Evolutionary conservation across 192 early-diverging fungal genomes (phyloP), one percentile per base, ranked within the genome.

Genomic region (Neocallimastix lanati): DNA sequence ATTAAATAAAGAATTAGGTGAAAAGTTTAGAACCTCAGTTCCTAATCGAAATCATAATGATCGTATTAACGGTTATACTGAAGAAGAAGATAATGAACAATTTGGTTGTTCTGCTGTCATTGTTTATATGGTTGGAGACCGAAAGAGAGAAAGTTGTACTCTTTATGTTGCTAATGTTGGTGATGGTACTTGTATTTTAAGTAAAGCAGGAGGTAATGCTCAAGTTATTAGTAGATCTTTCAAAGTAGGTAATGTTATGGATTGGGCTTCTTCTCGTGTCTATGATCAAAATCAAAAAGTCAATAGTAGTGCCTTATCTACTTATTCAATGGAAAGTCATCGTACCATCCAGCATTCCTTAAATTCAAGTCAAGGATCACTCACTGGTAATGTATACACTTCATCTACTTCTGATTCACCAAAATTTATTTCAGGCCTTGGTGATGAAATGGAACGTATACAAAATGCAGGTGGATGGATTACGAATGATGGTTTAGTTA

Each of bases 111-210:
- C 94, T 0, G 94, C 93, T 4, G 83, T 93, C 28, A 87, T 96
- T 2, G 91, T 90, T 2, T 96, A 94, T 81, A 88, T 96, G 77
- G 86, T 89, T 37, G 92, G 93, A 18, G 78, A 50, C 27, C 29
- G 67, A 29, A 35, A 78, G 15, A 76, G 77, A 28, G 83, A 67
- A 38, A 84, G 76, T 50, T 85, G 84, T 81, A 92, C 86, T 28
- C 83, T 95, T 77, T 95, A 95, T 80, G 91, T 94, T 12, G 93
- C 94, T 16, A 95, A 95, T 80, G 92, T 93, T 5, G 94, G 95
- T 28, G 94, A 96, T 82, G 91, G 92, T 16, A 84, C 93, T 33
- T 93, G 92, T 5, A 92, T 95, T 29, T 85, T 95, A 40, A 93
- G 93, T 29, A 86, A 90, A 80, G 91, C 91, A 29, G 92, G 87